These are phyloP conservation scores for Fabrea salina DNA, from an alignment of 169 alveolate species.

Conservation along the genomic window DNA sequence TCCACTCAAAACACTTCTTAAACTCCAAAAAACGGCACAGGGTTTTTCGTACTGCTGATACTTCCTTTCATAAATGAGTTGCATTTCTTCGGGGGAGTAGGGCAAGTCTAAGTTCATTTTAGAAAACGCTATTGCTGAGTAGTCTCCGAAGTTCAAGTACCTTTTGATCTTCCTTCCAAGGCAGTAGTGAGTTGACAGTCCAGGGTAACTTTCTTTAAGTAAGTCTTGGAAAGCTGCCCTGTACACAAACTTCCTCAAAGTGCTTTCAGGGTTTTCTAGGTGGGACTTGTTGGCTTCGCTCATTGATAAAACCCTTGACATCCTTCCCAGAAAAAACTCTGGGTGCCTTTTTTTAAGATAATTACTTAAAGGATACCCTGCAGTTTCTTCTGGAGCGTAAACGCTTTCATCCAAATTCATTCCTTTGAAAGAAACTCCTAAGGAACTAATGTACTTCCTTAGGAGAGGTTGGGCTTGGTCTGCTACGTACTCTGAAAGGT, in stretches of 20 bases:
- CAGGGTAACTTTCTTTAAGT: not conserved
- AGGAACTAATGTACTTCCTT: not conserved
- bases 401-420: not conserved
- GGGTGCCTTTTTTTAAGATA: not conserved
- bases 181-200: not conserved
- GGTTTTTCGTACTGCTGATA: not conserved
- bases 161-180: not conserved
- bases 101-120: not conserved
- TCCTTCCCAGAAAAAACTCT: slow-evolving; percentile 16
- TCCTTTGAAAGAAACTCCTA: slow-evolving; percentile 16
- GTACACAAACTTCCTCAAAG: slow-evolving; percentile 4
- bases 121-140: not conserved
- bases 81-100: not conserved
- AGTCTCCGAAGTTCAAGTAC: not conserved
- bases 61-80: not conserved
- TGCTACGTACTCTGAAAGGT: not conserved
- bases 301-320: not conserved
- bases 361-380: slow-evolving; percentile 1
- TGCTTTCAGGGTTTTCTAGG: not conserved
- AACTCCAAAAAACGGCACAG: slow-evolving; percentile 26
- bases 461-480: not conserved
- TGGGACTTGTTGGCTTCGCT: not conserved
- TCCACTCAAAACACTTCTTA: not conserved
- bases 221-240: slow-evolving; percentile 23
- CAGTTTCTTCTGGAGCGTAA: not conserved